A percentile compares a stretch with the other conserved stretches of the same genome.
Conservation (phyloP, 192 early-diverging fungal genomes). For the Ramicandelaber brevisporus region DNA sequence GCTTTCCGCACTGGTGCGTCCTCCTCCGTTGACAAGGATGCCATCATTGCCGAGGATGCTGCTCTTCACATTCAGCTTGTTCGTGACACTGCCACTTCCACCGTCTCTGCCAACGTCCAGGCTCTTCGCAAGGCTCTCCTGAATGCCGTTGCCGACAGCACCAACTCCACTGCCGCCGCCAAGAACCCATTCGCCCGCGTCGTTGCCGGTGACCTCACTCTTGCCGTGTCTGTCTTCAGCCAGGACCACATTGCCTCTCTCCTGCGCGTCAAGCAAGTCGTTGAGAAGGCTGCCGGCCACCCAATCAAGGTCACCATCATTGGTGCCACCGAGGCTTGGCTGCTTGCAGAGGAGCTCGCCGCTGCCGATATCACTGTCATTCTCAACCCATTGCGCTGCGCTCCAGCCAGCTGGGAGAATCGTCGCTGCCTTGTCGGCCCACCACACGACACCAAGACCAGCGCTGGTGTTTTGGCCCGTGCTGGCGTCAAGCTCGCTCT, state of each 20-base stretch:
- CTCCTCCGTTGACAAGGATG: slow-evolving; percentile 8
- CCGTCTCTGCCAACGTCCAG: slow-evolving; percentile 5
- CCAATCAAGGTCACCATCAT: slow-evolving; percentile 22
- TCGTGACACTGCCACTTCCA: not conserved
- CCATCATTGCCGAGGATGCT: slow-evolving; percentile 19
- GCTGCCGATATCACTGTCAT: slow-evolving; percentile 29
- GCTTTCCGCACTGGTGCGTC: slow-evolving; percentile 32
- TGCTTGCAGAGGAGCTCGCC: slow-evolving; percentile 28
- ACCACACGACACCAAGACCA: no score
- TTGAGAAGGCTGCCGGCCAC: slow-evolving; percentile 11
- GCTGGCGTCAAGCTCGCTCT: no score
- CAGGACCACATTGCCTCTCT: slow-evolving; percentile 39
- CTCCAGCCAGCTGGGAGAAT: slow-evolving; percentile 27
- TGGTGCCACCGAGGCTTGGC: slow-evolving; percentile 39
- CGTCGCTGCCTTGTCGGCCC: slow-evolving; percentile 28
- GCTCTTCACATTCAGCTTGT: slow-evolving; percentile 37
- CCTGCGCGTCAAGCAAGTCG: slow-evolving; percentile 24
- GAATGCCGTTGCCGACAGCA: slow-evolving; percentile 10
- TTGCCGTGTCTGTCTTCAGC: slow-evolving; percentile 18
- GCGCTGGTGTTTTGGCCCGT: no score
- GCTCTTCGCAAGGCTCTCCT: slow-evolving; percentile 19
- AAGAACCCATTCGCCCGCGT: slow-evolving; percentile 14
- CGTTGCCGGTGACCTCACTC: slow-evolving; percentile 19
- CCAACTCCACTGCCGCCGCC: slow-evolving; percentile 4
- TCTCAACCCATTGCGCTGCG: slow-evolving; percentile 31